A percentile compares a stretch with the other conserved stretches of the same genome.
These are phyloP conservation scores for Sugiyamaella xylanicola DNA, from an alignment of 1,139 yeast genomes.

Conservation along the genomic window DNA sequence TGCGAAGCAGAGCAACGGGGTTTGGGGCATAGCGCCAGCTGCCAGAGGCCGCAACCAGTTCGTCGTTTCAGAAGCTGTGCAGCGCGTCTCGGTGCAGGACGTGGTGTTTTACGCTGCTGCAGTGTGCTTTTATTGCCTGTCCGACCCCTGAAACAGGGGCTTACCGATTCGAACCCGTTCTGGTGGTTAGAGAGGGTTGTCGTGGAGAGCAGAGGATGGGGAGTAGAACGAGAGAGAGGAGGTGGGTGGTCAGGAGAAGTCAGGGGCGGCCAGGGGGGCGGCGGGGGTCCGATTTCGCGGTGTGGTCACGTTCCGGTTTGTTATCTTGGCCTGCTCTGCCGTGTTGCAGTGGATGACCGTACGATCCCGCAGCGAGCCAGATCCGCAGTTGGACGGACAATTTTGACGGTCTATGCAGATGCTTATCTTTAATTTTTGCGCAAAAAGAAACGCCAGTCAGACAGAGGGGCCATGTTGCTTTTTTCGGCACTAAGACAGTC, in stretches of 20 bases:
- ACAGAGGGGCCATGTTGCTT: too few species aligned
- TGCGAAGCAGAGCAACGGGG: background rate
- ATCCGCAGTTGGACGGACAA: background rate
- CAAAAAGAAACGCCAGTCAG: background rate
- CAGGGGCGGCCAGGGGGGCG: background rate
- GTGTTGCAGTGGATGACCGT: background rate
- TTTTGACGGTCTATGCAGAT: background rate
- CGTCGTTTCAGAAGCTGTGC: too few species aligned
- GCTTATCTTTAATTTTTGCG: background rate
- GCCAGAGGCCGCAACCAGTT: background rate
- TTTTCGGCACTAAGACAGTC: conserved; percentile 4
- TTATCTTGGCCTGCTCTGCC: background rate
- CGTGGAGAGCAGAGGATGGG: too few species aligned
- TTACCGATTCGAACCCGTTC: too few species aligned
- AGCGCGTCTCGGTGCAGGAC: too few species aligned
- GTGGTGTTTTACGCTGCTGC: too few species aligned
- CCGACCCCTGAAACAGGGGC: background rate
- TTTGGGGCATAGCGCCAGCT: background rate
- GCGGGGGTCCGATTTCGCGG: too few species aligned
- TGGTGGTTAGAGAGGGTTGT: too few species aligned
- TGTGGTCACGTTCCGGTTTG: background rate
- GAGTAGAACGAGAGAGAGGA: background rate
- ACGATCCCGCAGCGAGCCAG: background rate
- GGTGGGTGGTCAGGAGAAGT: background rate
- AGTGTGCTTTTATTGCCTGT: background rate